Conservation (phyloP, 2,329 filamentous ascomycete genomes). For the Fusarium guadeloupense region DNA sequence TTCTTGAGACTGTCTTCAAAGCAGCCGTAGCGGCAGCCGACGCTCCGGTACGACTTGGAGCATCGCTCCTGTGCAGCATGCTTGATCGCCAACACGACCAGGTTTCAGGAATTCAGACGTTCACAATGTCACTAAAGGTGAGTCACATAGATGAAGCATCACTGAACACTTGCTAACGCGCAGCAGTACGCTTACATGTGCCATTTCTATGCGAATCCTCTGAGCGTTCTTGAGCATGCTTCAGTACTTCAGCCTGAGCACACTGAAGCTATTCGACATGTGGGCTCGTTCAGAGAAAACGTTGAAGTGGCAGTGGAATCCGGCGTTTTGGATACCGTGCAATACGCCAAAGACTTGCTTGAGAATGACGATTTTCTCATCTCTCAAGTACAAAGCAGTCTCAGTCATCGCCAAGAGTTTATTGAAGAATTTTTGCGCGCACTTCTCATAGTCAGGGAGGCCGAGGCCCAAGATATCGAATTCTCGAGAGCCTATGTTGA, state of each 20-base stretch:
- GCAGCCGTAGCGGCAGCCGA: conserved; percentile 68
- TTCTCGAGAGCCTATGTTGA: conserved; percentile 69
- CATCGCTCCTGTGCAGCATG: conserved; percentile 68
- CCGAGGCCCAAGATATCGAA: conserved; percentile 48
- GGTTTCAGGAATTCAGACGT: conserved; percentile 77
- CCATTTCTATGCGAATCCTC: conserved; percentile 81
- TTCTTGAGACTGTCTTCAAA: conserved; percentile 77
- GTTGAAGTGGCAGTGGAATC: conserved; percentile 60
- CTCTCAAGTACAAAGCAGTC: conserved; percentile 49
- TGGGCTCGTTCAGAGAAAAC: conserved; percentile 72
- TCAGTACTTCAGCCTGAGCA: conserved; percentile 65
- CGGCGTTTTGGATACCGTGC: conserved; percentile 55
- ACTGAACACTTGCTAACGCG: conserved; percentile 14
- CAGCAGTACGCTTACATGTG: conserved; percentile 83
- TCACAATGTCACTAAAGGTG: conserved; percentile 75
- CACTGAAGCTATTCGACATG: conserved; percentile 71
- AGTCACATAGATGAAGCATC: conserved; percentile 1
- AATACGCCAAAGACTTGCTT: conserved; percentile 59
- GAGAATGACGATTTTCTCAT: conserved; percentile 67
- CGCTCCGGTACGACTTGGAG: conserved; percentile 69
- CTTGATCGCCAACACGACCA: conserved; percentile 80
- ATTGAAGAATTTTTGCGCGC: conserved; percentile 58
- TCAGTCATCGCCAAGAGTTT: conserved; percentile 48
- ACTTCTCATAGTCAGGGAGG: conserved; percentile 57
- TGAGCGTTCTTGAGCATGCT: conserved; percentile 68